Percentiles rank a stretch among this genome's conserved stretches.
Evolutionary conservation across 202 grass and related monocot species (phyloP).

Genomic region (Eragrostis tef): DNA sequence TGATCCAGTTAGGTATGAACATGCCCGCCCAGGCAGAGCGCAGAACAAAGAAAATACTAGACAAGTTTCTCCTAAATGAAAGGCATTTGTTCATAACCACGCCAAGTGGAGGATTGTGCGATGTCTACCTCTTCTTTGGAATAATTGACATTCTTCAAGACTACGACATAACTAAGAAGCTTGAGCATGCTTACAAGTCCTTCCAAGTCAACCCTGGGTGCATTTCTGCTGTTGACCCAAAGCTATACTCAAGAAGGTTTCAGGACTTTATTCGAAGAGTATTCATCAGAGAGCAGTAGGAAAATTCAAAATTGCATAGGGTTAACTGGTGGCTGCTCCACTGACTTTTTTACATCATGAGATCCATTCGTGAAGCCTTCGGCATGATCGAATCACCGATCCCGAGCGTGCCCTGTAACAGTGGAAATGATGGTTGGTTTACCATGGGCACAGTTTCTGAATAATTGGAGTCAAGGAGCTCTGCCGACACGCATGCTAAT

Average conservation of each 20-base stretch:
- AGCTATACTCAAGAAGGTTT: slow-evolving; percentile 67
- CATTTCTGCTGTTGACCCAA: slow-evolving; percentile 71
- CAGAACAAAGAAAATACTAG: slow-evolving; percentile 41
- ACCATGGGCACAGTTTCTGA: slow-evolving; percentile 41
- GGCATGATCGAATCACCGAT: slow-evolving; percentile 46
- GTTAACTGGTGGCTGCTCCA: slow-evolving; percentile 24
- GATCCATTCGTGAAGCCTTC: slow-evolving; percentile 50
- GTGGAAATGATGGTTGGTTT: slow-evolving; percentile 40
- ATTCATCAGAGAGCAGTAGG: slow-evolving; percentile 52
- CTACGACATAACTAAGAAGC: slow-evolving; percentile 65
- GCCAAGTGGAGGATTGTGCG: slow-evolving; percentile 43
- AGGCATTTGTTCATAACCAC: slow-evolving; percentile 51
- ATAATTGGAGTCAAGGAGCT: slow-evolving; percentile 51
- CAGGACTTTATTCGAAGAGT: slow-evolving; percentile 65
- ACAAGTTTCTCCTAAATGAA: slow-evolving; percentile 57
- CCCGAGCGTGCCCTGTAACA: slow-evolving; percentile 57
- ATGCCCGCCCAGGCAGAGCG: slow-evolving; percentile 61
- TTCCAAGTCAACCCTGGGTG: slow-evolving; percentile 59
- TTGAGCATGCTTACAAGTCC: slow-evolving; percentile 74
- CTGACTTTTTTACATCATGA: slow-evolving; percentile 52
- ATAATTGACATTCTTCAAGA: slow-evolving; percentile 74
- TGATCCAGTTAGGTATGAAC: slow-evolving; percentile 52
- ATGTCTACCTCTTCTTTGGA: slow-evolving; percentile 68
- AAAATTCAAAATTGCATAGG: slow-evolving; percentile 6
- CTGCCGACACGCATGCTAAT: slow-evolving; percentile 63